A percentile compares a stretch with the other conserved stretches of the same genome.
These are phyloP conservation scores for Lactarius trivialis DNA, from an alignment of 768 basidiomycete species.

Conservation along the genomic window DNA sequence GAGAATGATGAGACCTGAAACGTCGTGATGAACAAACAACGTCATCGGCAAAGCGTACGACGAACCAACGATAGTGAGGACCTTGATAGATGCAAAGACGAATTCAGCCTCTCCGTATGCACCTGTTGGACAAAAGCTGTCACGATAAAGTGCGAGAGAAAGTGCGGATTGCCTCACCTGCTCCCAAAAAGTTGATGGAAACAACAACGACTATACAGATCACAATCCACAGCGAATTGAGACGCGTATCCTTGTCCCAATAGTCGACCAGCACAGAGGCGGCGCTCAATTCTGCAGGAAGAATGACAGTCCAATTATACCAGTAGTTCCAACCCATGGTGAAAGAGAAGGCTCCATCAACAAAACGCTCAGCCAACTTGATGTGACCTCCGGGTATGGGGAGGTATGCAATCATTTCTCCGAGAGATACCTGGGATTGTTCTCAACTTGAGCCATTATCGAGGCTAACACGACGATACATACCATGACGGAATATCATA, in stretches of 20 bases:
- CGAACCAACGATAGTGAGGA: slow-evolving; percentile 37
- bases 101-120: slow-evolving; percentile 45
- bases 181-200: slow-evolving; percentile 21
- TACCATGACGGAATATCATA: slow-evolving; percentile 70
- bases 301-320: slow-evolving; percentile 25
- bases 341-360: slow-evolving; percentile 63
- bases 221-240: slow-evolving; percentile 45
- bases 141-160: not conserved
- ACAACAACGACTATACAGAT: slow-evolving; percentile 47
- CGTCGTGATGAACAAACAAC: not conserved
- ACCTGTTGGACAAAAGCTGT: slow-evolving; percentile 23
- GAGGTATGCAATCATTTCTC: slow-evolving; percentile 71
- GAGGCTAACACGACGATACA: slow-evolving; percentile 12
- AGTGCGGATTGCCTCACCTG: slow-evolving; percentile 4
- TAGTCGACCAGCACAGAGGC: slow-evolving; percentile 45
- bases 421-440: slow-evolving; percentile 47
- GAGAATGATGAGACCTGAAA: slow-evolving; percentile 35
- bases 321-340: slow-evolving; percentile 49
- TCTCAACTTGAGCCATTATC: not conserved
- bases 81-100: slow-evolving; percentile 49
- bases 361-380: slow-evolving; percentile 73
- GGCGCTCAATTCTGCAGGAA: slow-evolving; percentile 28
- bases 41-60: not conserved
- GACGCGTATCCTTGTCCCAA: slow-evolving; percentile 32
- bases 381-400: slow-evolving; percentile 79